Evolutionary conservation across 1,284 basidiomycete genomes (phyloP).

Genomic region (Sanghuangporus weigelae): DNA sequence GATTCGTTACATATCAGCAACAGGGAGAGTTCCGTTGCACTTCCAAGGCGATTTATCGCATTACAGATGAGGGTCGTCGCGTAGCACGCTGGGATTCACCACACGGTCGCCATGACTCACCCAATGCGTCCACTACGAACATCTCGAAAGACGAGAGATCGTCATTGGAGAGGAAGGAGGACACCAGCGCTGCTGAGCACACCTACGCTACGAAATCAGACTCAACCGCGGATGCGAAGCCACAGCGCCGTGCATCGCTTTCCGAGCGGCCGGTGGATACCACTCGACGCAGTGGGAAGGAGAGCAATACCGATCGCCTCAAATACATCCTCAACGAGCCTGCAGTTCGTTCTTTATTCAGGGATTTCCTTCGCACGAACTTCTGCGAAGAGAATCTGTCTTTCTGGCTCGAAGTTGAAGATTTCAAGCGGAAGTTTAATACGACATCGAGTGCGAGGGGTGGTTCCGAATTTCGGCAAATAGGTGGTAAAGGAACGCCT

Average conservation of each 20-base stretch:
- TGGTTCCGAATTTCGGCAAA: constrained; percentile 32
- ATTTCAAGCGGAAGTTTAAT: constrained; percentile 94
- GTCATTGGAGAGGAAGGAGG: constrained; percentile 40
- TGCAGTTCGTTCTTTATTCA: constrained; percentile 83
- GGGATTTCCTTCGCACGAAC: constrained; percentile 90
- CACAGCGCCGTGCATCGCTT: constrained; percentile 74
- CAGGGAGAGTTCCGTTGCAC: constrained; percentile 95
- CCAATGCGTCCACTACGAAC: constrained; percentile 60
- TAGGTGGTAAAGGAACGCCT: constrained; percentile 46
- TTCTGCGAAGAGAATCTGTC: constrained; percentile 98
- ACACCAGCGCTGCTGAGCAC: constrained; percentile 36
- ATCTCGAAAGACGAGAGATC: constrained; percentile 38
- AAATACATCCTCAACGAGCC: constrained; percentile 94
- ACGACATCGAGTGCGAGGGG: constrained; percentile 91
- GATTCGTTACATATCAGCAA: constrained; percentile 43
- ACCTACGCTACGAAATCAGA: constrained; percentile 34
- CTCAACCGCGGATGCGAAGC: constrained; percentile 47
- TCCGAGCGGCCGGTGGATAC: constrained; percentile 60
- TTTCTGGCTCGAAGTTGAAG: constrained; percentile 96
- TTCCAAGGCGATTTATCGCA: constrained; percentile 88
- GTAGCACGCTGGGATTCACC: constrained; percentile 76
- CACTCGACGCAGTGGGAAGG: constrained; percentile 53
- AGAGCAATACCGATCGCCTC: constrained; percentile 88
- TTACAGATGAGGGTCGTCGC: constrained; percentile 87
- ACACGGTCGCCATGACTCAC: constrained; percentile 41